Conservation (phyloP, 108 stramenopile species). For the Epithemia pelagica region DNA sequence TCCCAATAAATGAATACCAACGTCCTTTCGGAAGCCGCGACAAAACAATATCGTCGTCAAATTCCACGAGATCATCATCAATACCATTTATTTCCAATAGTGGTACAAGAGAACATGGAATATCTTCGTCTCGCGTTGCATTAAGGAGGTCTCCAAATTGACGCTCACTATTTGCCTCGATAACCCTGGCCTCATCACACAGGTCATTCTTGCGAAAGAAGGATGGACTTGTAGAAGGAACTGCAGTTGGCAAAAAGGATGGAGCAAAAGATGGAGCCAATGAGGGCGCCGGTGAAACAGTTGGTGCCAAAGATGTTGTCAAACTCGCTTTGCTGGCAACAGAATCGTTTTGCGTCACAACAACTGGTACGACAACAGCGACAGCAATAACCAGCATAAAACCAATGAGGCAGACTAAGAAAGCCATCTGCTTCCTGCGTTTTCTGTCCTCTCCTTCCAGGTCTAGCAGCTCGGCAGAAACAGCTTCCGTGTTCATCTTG, state of each 20-base stretch:
- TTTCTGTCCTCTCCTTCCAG: neutral
- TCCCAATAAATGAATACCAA: neutral
- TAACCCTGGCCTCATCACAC: neutral
- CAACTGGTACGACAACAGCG: neutral
- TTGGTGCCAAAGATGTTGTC: neutral
- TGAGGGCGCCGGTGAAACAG: neutral
- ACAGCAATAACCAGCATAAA: neutral
- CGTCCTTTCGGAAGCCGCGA: neutral
- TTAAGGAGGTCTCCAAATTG: neutral
- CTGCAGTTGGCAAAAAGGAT: neutral
- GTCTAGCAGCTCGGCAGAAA: neutral
- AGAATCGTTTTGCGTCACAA: neutral
- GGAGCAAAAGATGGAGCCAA: neutral
- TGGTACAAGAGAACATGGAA: neutral
- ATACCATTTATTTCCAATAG: neutral
- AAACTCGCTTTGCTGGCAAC: neutral
- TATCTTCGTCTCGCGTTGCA: neutral
- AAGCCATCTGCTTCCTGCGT: neutral
- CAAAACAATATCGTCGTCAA: too few relatives aligned
- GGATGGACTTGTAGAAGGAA: neutral
- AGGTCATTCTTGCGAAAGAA: neutral
- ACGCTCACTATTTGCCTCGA: neutral
- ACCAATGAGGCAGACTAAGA: neutral
- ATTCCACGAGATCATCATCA: too few relatives aligned
- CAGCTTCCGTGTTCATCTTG: neutral